A percentile compares a stretch with the other conserved stretches of the same genome.
These are phyloP conservation scores for Coemansia sp. DNA, from an alignment of 192 early-diverging fungal species.

Conservation along the genomic window DNA sequence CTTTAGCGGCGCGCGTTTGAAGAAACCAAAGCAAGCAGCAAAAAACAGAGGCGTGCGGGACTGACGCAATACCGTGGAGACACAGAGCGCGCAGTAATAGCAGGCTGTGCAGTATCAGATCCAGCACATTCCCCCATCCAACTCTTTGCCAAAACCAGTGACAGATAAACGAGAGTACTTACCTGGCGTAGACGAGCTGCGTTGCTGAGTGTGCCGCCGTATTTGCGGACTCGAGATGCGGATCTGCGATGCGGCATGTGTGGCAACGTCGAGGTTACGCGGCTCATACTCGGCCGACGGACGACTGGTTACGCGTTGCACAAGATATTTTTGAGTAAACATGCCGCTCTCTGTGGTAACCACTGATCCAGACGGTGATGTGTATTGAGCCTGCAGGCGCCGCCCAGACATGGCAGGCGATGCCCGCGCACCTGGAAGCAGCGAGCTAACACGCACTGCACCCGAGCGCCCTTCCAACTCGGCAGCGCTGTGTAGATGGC, in stretches of 20 bases:
- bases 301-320: slow-evolving; percentile 29
- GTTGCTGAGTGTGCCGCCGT: slow-evolving; percentile 25
- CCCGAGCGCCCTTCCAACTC: slow-evolving; percentile 41
- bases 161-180: slow-evolving; percentile 12
- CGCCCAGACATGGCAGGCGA: slow-evolving; percentile 18
- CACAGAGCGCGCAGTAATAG: slow-evolving; percentile 1
- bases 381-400: slow-evolving; percentile 17
- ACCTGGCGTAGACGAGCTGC: slow-evolving; percentile 25
- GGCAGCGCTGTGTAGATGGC: slow-evolving; percentile 10
- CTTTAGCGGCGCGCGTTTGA: background rate
- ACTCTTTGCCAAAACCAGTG: background rate
- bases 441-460: slow-evolving; percentile 45
- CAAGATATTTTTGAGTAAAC: slow-evolving; percentile 40
- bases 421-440: slow-evolving; percentile 36
- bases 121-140: background rate
- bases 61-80: background rate
- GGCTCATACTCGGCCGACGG: slow-evolving; percentile 13
- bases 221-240: slow-evolving; percentile 42
- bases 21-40: background rate
- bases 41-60: background rate
- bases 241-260: slow-evolving; percentile 35
- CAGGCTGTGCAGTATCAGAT: background rate
- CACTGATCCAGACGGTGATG: slow-evolving; percentile 17
- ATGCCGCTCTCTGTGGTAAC: slow-evolving; percentile 15
- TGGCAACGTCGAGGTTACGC: slow-evolving; percentile 9